Evolutionary conservation across 768 basidiomycete genomes (phyloP).

Genomic region (Lactarius evosmus): DNA sequence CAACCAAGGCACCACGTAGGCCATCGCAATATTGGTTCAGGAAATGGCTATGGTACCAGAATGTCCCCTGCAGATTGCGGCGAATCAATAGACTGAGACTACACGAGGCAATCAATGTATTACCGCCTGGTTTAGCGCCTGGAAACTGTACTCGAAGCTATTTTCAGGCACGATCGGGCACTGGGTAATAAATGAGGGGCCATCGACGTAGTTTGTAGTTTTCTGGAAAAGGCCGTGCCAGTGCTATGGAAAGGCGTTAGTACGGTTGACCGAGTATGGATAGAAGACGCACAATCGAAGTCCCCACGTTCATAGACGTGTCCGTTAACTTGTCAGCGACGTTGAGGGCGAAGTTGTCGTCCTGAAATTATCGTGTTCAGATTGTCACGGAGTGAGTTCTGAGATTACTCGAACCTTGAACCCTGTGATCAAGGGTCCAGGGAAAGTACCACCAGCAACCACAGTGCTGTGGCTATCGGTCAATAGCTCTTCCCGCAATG

Average conservation of each 20-base stretch:
- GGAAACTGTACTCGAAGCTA: slow-evolving; percentile 45
- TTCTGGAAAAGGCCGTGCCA: slow-evolving; percentile 53
- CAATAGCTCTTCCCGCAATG: background rate
- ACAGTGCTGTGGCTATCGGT: slow-evolving; percentile 35
- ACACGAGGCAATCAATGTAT: slow-evolving; percentile 33
- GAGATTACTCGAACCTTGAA: slow-evolving; percentile 30
- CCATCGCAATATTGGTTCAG: slow-evolving; percentile 42
- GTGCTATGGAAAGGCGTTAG: slow-evolving; percentile 38
- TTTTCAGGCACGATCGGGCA: slow-evolving; percentile 45
- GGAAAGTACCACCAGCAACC: slow-evolving; percentile 46
- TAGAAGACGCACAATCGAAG: slow-evolving; percentile 44
- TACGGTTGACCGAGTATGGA: background rate
- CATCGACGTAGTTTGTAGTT: slow-evolving; percentile 45
- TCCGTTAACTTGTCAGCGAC: slow-evolving; percentile 47
- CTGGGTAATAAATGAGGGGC: slow-evolving; percentile 41
- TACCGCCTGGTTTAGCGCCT: slow-evolving; percentile 37
- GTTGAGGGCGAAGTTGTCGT: slow-evolving; percentile 42
- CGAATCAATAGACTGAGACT: background rate
- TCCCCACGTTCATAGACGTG: slow-evolving; percentile 45
- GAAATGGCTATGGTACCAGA: slow-evolving; percentile 39
- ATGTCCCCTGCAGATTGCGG: slow-evolving; percentile 28
- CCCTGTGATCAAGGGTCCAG: slow-evolving; percentile 46
- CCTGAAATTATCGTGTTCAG: slow-evolving; percentile 28
- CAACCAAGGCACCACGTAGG: slow-evolving; percentile 33
- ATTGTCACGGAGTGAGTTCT: slow-evolving; percentile 29